These are phyloP conservation scores for Teunomyces barrocoloradensis DNA, from an alignment of 805 yeast genomes.

Conservation along the genomic window DNA sequence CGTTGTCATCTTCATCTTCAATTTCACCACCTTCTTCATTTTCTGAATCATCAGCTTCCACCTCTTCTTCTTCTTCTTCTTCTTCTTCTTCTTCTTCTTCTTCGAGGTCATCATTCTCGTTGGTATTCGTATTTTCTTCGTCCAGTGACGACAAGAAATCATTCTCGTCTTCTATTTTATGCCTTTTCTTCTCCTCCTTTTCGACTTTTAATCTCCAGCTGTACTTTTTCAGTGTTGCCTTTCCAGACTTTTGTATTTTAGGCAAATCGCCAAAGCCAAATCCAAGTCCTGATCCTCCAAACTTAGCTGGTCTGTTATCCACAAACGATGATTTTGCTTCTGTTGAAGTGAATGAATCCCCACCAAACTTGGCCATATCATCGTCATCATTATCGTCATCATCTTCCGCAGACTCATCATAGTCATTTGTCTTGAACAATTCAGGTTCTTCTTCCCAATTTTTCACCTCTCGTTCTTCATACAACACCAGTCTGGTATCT, in stretches of 20 bases:
- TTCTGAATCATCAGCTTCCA: slow-evolving; percentile 7
- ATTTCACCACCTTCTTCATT: slow-evolving; percentile 13
- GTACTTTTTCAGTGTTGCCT: slow-evolving; percentile 47
- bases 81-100: slow-evolving; percentile 13
- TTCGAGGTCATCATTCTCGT: slow-evolving; percentile 16
- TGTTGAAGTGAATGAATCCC: slow-evolving; percentile 15
- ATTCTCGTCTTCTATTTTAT: slow-evolving; percentile 54
- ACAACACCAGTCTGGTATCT: slow-evolving; percentile 56
- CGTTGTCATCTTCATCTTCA: slow-evolving; percentile 6
- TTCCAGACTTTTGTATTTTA: slow-evolving; percentile 37
- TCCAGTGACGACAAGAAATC: slow-evolving; percentile 49
- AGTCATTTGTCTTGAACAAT: not conserved
- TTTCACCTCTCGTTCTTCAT: slow-evolving; percentile 63
- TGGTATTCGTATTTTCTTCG: slow-evolving; percentile 24
- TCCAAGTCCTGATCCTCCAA: slow-evolving; percentile 64
- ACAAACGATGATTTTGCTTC: slow-evolving; percentile 46
- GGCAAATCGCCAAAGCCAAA: slow-evolving; percentile 62
- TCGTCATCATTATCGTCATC: slow-evolving; percentile 10
- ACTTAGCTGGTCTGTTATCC: slow-evolving; percentile 65
- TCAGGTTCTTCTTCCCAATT: slow-evolving; percentile 46
- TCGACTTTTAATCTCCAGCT: slow-evolving; percentile 61
- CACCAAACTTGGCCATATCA: slow-evolving; percentile 18
- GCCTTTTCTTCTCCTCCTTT: slow-evolving; percentile 35
- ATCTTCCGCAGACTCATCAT: not conserved
- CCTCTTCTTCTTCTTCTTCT: too few species aligned